A percentile compares a stretch with the other conserved stretches of the same genome.
Evolutionary conservation across 1,284 basidiomycete genomes (phyloP).

Genomic region (Hymenochaete sp.): DNA sequence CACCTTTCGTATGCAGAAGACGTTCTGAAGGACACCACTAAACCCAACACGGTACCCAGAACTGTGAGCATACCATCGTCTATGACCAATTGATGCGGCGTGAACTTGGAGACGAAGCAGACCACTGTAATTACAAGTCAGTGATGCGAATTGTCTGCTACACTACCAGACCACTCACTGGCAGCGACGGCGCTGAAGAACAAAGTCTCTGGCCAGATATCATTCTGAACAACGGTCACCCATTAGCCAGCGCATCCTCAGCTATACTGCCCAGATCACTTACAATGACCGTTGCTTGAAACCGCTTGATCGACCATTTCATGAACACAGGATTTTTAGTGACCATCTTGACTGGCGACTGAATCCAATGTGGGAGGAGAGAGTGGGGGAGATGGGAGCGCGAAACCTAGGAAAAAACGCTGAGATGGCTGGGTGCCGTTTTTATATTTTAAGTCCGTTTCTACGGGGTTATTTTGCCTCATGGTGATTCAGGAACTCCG

Average conservation of each 20-base stretch:
- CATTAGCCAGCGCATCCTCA: no score
- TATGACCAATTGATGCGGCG: slow-evolving; percentile 34
- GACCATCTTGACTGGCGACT: slow-evolving; percentile 20
- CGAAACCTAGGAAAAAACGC: neutral
- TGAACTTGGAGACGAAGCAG: slow-evolving; percentile 37
- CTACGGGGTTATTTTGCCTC: no score
- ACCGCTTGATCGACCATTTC: slow-evolving; percentile 41
- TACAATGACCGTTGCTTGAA: slow-evolving; percentile 52
- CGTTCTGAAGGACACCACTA: slow-evolving; percentile 37
- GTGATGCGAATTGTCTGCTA: neutral
- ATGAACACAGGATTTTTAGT: slow-evolving; percentile 25
- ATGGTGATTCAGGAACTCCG: no score
- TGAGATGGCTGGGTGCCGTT: no score
- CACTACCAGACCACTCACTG: slow-evolving; percentile 32
- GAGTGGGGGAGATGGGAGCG: neutral
- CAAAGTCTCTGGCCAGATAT: slow-evolving; percentile 52
- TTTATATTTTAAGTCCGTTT: no score
- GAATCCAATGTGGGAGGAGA: neutral
- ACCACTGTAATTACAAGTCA: slow-evolving; percentile 37
- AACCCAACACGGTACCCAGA: slow-evolving; percentile 34
- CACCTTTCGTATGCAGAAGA: slow-evolving; percentile 57
- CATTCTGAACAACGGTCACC: no score
- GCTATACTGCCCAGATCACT: no score
- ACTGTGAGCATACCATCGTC: slow-evolving; percentile 35
- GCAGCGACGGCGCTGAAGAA: slow-evolving; percentile 48